Evolutionary conservation across 148 eudicot genomes (phyloP), one percentile per base, ranked within the genome.

Genomic region (Amaranthus cruentus): DNA sequence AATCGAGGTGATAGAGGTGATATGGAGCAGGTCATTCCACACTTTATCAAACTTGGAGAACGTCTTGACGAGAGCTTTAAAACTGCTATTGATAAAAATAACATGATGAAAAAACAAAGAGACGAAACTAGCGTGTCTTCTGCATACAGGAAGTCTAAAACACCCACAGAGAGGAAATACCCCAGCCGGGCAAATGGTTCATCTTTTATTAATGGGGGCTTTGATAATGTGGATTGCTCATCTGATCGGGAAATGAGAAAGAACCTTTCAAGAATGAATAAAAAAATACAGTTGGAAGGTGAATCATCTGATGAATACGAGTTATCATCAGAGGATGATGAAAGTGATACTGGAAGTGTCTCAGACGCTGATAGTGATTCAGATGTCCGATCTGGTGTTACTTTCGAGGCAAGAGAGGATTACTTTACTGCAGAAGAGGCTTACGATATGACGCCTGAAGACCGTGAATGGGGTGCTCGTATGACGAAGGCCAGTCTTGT

Each of bases 381-480:
- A 53, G 97, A 87, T 69, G 80, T 78, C 15, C 88, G 76, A 48
- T 84, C 92, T 57, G 91, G 76, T 77, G 73, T 83, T 61, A 71
- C 83, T 56, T 76, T 81, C 28, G 93, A 83, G 65, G 78, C 89
- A 14, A 80, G 81, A 74, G 97, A 86, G 61, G 82, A 80, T 48
- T 81, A 81, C 75, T 70, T 77, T 10, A 71, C 75, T 7, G 81
- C 78, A 72, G 93, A 87, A 47, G 93, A 89, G 73, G 88, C 87
- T 62, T 76, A 87, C 55, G 98, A 94, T 76, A 70, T 85, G 64
- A 77, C 78, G 50, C 80, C 88, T 51, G 96, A 93, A 70, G 98
- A 94, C 43, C 97, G 97, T 61, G 98, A 94, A 84, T 94, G 98
- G 98, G 98, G 97, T 82, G 98, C 98, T 68, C 93, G 97, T 48